Base-by-base conservation (phyloP, 768 basidiomycete genomes). In the Aureoboletus auriporus region DNA sequence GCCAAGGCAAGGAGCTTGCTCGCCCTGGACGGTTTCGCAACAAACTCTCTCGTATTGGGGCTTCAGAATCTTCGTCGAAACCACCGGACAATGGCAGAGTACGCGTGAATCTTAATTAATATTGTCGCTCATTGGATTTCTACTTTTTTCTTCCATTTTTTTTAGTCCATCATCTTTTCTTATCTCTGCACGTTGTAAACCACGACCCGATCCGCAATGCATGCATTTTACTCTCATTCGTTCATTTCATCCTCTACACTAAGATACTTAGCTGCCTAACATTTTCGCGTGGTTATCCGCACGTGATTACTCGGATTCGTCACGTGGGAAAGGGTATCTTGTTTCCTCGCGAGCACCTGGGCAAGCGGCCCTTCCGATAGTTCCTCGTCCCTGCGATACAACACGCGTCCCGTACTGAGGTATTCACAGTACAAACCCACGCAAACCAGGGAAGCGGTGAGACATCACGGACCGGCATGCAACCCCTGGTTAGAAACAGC, bases 41-140 rank as follows among this genome's bases (percentile, higher is more conserved):
- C 51, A 67, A 48, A 44, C 54, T 67, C 44, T 42, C 51, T 27
- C 65, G 65, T 45, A 33, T 61, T 10, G 67, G 65, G 20, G 29
- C 56, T 40, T 46, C 63, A 38, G 65, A 69, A 39, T 45, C 65
- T 13, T 52, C 63, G 0, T 39, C 63, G 42, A 67, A 54, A 50
- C 65, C 65, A 35, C 65, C 59, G 29, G 67, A 69, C 56, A 65
- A 51, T 51, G 60, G 61, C 43, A 63, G 65, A 66, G 65, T 69
- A 48, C 67, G 65, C 51, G 59, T 67, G 50, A 69, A 69, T 50
- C 65, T 67, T 52, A 39, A 67, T 59, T 67, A 55, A 69, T 44
- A 17, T 31, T 42, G 46, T 44, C 52, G 9, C 44, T 65, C 60
- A 35, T 54, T 58, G 49, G 43, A 54, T 51, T 17, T 42, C 47